Evolutionary conservation across 1,139 yeast species (phyloP).

Genomic region (Suhomyces bokatorum): DNA sequence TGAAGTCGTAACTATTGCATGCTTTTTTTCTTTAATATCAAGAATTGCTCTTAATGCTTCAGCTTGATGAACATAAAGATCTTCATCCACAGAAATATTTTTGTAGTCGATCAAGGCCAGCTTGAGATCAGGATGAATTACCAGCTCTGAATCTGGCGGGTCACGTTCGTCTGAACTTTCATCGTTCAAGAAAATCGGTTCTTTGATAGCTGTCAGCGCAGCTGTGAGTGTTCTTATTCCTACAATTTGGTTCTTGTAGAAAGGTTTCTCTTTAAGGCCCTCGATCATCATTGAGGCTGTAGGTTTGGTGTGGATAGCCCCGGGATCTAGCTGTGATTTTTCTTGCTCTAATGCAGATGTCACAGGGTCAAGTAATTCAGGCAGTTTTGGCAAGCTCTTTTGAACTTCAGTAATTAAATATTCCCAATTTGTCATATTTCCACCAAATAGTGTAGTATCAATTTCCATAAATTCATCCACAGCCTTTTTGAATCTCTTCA

Average conservation of each 20-base stretch:
- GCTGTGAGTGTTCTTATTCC: constrained; percentile 32
- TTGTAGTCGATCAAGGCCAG: constrained; percentile 52
- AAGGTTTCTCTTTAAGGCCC: constrained; percentile 43
- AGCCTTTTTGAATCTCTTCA: constrained; percentile 45
- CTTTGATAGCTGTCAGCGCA: constrained; percentile 19
- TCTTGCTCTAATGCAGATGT: constrained; percentile 22
- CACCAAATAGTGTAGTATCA: not conserved
- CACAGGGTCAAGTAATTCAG: constrained; percentile 32
- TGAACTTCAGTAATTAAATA: not conserved
- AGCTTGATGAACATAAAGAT: constrained; percentile 79
- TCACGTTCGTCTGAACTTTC: not conserved
- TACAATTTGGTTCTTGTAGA: constrained; percentile 64
- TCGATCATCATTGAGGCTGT: constrained; percentile 40
- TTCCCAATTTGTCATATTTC: not conserved
- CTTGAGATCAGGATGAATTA: constrained; percentile 45
- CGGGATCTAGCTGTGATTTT: constrained; percentile 17
- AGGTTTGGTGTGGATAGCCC: constrained; percentile 18
- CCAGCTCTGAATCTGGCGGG: not conserved
- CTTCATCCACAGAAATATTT: constrained; percentile 43
- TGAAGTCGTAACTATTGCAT: constrained; percentile 86
- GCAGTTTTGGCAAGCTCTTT: constrained; percentile 46
- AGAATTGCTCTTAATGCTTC: constrained; percentile 64
- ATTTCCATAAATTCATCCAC: not conserved
- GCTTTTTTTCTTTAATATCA: constrained; percentile 36
- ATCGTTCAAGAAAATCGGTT: constrained; percentile 16